Conservation (phyloP, 2,329 filamentous ascomycete genomes). For the Sporothrix pallida region DNA sequence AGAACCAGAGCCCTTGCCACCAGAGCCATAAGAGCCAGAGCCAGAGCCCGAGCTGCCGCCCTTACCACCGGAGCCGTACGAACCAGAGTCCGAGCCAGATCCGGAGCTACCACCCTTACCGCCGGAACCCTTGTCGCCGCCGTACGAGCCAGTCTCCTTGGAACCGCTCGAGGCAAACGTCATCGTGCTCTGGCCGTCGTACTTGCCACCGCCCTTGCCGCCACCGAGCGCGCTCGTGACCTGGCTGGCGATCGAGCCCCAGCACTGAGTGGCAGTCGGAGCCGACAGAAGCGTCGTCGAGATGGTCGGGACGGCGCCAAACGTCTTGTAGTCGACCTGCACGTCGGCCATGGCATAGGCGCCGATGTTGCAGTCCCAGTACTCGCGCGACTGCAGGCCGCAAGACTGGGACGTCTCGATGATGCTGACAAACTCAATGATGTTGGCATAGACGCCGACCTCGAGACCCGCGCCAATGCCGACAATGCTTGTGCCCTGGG, state of each 20-base stretch:
- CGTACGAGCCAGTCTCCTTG: conserved; percentile 9
- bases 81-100: neutral
- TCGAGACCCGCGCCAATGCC: conserved; percentile 51
- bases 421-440: conserved; percentile 59
- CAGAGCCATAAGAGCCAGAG: neutral
- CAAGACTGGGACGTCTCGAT: conserved; percentile 49
- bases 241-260: conserved; percentile 35
- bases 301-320: conserved; percentile 50
- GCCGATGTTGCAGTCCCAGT: conserved; percentile 50
- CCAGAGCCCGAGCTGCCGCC: neutral
- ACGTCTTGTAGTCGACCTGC: conserved; percentile 47
- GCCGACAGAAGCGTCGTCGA: conserved; percentile 49
- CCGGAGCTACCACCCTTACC: neutral
- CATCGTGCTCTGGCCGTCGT: neutral
- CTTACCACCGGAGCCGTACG: neutral
- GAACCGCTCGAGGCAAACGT: neutral
- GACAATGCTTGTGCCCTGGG: conserved; percentile 45
- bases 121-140: neutral
- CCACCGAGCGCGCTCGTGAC: neutral
- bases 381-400: conserved; percentile 46
- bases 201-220: neutral
- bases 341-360: conserved; percentile 47
- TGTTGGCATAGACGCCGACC: conserved; percentile 56
- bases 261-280: conserved; percentile 48
- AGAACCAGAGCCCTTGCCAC: neutral